Base-by-base conservation (phyloP, 2,329 filamentous ascomycete genomes). In the Calonectria pteridis region DNA sequence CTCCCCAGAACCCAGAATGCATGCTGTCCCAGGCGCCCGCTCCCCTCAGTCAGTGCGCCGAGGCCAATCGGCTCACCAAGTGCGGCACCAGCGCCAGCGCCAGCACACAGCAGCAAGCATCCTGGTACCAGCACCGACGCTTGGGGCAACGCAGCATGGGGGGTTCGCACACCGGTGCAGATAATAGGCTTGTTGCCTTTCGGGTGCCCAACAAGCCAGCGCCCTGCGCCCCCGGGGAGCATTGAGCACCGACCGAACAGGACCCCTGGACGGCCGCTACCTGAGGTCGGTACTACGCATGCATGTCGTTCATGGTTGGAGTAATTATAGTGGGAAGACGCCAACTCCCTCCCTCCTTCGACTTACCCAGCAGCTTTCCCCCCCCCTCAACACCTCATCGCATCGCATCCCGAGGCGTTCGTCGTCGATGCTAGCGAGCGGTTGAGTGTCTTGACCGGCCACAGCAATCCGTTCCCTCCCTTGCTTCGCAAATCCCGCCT, bases 61-160 rank as follows among this genome's bases (percentile, higher is more conserved):
- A 59, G 51, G 51, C 66, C 66, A 69, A 69, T 62, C 55, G 55
- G 55, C 35, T 62, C 55, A 40, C 55, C 55, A 62, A 62, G 33
- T 40, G 33, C 40, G 59, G 37, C 65, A 35, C 51, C 67, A 70
- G 62, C 55, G 29, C 55, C 58, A 65, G 46, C 64, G 69, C 69
- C 69, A 72, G 46, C 64, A 49, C 64, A 66, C 33, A 68, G 51
- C 33, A 72, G 16, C 53, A 72, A 72, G 16, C 53, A 72, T 62
- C 70, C 70, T 62, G 69, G 69, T 43, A 62, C 43, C 63, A 37
- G 53, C 69, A 37, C 33, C 35, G 49, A 65, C 63, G 69, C 69
- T 71, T 63, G 69, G 62, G 67, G 69, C 69, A 67, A 49, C 46
- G 37, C 64, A 53, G 58, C 69, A 67, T 72, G 69, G 69, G 64